Evolutionary conservation across 2,329 filamentous ascomycete genomes (phyloP), one percentile per base, ranked within the genome.

Genomic region (Epichloe uncinata): DNA sequence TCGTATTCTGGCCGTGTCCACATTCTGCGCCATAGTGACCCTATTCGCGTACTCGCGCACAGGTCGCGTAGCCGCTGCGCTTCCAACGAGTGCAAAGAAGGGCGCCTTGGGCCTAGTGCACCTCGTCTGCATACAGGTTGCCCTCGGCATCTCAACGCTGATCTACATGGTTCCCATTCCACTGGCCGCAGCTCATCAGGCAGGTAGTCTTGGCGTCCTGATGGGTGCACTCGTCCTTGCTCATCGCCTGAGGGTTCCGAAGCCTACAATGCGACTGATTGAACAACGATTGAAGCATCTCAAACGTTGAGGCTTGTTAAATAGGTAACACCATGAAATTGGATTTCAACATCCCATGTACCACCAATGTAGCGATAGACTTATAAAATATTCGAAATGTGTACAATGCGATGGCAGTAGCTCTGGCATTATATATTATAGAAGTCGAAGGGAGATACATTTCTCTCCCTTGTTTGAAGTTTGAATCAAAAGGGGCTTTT

Each of bases 81-180:
- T 95, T 52, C 84, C 86, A 30, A 69, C 63, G 40, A 70, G 78
- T 45, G 86, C 79, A 3, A 74, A 70, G 57, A 84, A 79, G 66
- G 87, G 86, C 42, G 75, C 91, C 51, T 72, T 81, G 45, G 91
- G 90, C 5, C 74, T 96, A 12, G 79, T 96, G 18, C 89, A 93
- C 60, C 79, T 96, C 16, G 88, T 86, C 2, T 79, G 77, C 51
- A 54, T 94, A 56, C 93, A 98, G 69, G 90, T 88, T 26, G 73
- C 81, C 0, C 78, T 98, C 5, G 93, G 93, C 22, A 95, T 98
- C 65, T 81, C 77, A 55, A 98, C 93, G 0, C 74, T 98, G 53
- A 83, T 95, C 60, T 97, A 96, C 70, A 83, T 98, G 65, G 90
- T 98, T 1, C 93, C 94, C 4, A 85, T 84, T 2, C 84, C 85